These are phyloP conservation scores for Papilionanthe hybrid DNA, from an alignment of 116 monocot genomes.

Conservation along the genomic window DNA sequence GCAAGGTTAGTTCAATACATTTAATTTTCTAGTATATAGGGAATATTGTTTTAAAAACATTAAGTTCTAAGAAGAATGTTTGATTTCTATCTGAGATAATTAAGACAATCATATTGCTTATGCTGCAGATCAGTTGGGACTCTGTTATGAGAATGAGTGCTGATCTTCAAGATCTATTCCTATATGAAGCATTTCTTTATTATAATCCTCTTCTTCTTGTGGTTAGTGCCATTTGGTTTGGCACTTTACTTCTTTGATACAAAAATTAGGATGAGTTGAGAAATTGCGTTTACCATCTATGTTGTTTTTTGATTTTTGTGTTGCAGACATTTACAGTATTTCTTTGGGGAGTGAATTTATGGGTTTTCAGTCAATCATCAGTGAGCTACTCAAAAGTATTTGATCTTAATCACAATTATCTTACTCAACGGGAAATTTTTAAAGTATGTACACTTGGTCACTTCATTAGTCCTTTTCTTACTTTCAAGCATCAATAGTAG, in stretches of 20 bases:
- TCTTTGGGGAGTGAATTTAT: conserved; percentile 97
- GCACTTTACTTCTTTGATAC: background rate
- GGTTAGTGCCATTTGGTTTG: conserved; percentile 36
- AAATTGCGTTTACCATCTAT: background rate
- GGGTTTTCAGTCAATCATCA: conserved; percentile 87
- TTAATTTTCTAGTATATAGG: background rate
- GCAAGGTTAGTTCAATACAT: conserved; percentile 59
- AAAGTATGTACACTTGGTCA: conserved; percentile 43
- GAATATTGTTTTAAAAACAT: background rate
- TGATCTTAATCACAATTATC: conserved; percentile 83
- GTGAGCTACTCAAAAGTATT: conserved; percentile 89
- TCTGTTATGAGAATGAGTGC: conserved; percentile 92
- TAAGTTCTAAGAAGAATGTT: background rate
- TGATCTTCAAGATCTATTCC: conserved; percentile 77
- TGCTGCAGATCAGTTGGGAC: conserved; percentile 73
- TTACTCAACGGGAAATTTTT: conserved; percentile 82
- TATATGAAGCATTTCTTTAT: conserved; percentile 94
- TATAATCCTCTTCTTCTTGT: conserved; percentile 95
- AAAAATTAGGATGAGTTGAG: background rate
- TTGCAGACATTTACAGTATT: conserved; percentile 88
- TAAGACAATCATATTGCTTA: conserved; percentile 6
- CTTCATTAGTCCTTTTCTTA: background rate
- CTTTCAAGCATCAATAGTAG: background rate
- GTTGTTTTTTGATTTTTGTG: conserved; percentile 14
- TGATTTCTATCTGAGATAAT: background rate